Evolutionary conservation across 352 stramenopile species (phyloP).

Genomic region (Phytopythium montanum): DNA sequence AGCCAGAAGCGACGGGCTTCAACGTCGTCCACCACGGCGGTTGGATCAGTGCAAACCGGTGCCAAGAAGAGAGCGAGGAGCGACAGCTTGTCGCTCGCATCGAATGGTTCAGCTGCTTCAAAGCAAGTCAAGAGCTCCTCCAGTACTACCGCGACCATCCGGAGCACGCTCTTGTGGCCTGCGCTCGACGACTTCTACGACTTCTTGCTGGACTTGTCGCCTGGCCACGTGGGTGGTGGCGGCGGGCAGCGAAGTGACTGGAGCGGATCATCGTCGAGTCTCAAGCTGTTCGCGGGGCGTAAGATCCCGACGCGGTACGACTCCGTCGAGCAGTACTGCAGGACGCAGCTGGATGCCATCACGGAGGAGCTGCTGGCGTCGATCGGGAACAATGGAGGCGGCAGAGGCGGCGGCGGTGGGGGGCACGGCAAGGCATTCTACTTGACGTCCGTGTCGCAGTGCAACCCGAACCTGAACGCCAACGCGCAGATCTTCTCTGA

Average conservation of each 20-base stretch:
- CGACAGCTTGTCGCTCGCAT: constrained; percentile 3
- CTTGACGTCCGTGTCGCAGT: constrained; percentile 65
- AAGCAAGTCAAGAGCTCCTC: not conserved
- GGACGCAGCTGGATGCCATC: constrained; percentile 57
- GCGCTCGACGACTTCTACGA: constrained; percentile 74
- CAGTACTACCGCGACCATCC: not conserved
- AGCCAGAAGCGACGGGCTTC: not conserved
- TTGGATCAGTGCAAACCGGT: not conserved
- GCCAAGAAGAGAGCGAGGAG: constrained; percentile 9
- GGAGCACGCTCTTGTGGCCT: constrained; percentile 68
- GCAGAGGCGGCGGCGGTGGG: constrained; percentile 31
- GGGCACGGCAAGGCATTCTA: constrained; percentile 22
- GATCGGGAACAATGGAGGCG: constrained; percentile 35
- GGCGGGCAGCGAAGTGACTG: constrained; percentile 17
- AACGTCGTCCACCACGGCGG: not conserved
- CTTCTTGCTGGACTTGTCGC: constrained; percentile 63
- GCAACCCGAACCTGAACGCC: constrained; percentile 21
- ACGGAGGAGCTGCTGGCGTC: constrained; percentile 64
- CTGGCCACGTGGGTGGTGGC: constrained; percentile 32
- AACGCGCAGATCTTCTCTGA: constrained; percentile 61
- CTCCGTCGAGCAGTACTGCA: constrained; percentile 51
- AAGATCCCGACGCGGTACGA: constrained; percentile 45
- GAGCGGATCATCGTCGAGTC: constrained; percentile 14
- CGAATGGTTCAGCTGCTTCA: not conserved
- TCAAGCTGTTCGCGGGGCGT: constrained; percentile 25